Evolutionary conservation across 805 yeast species (phyloP).

Genomic region (Lipomyces chichibuensis): DNA sequence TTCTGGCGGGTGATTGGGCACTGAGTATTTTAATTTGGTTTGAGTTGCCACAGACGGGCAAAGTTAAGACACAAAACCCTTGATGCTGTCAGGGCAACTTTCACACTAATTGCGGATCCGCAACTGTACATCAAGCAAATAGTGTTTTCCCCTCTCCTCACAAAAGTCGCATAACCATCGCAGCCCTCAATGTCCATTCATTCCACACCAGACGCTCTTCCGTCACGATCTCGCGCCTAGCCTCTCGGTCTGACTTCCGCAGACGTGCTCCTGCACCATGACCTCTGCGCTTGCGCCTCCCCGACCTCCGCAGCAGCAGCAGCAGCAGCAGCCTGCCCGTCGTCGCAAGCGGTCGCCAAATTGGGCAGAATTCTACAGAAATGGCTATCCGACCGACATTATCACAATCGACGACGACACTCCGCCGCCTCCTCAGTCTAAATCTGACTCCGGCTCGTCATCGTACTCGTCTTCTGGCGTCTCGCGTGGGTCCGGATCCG

Average conservation of each 20-base stretch:
- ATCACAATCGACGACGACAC: constrained; percentile 44
- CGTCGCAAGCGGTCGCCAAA: constrained; percentile 35
- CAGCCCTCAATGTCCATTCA: background rate
- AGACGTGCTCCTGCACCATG: constrained; percentile 3
- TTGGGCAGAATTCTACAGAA: constrained; percentile 42
- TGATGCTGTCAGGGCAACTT: too few relatives aligned
- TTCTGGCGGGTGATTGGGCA: too few relatives aligned
- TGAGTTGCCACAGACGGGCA: too few relatives aligned
- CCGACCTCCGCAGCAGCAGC: constrained; percentile 4
- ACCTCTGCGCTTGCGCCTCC: constrained; percentile 8
- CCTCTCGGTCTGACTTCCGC: background rate
- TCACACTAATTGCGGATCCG: too few relatives aligned
- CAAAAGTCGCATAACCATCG: background rate
- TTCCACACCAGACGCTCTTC: background rate
- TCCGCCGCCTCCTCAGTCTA: constrained; percentile 27
- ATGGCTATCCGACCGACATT: constrained; percentile 42
- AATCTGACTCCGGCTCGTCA: constrained; percentile 4
- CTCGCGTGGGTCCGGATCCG: constrained; percentile 15
- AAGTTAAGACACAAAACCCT: too few relatives aligned
- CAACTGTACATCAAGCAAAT: background rate
- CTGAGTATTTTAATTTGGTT: too few relatives aligned
- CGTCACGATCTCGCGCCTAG: background rate
- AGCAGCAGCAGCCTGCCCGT: constrained; percentile 8
- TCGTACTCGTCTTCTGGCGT: constrained; percentile 10
- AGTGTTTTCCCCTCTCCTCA: background rate